Conservation (phyloP, 495 filamentous ascomycete species). For the Penicillium roqueforti region DNA sequence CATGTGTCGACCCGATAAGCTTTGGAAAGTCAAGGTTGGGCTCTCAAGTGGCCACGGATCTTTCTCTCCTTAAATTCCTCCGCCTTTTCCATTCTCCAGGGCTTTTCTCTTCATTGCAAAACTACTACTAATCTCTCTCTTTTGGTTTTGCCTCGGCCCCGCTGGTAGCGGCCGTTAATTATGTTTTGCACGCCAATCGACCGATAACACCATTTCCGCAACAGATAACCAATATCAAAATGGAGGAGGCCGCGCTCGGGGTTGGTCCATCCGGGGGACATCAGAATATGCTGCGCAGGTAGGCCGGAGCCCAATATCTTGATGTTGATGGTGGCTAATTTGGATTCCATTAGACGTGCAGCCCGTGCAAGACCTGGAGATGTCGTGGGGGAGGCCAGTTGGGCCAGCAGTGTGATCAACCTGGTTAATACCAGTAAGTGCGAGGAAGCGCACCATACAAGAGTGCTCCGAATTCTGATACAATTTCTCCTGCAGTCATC, state of each 20-base stretch:
- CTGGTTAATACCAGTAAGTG: conserved; percentile 79
- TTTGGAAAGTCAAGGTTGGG: too few species aligned
- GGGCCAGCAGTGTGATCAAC: conserved; percentile 90
- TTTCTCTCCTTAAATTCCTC: neutral
- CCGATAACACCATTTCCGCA: conserved; percentile 2
- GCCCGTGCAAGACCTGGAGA: conserved; percentile 47
- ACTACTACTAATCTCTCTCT: neutral
- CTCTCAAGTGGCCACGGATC: neutral
- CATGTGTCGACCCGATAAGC: conserved; percentile 9
- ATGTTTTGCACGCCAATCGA: conserved; percentile 19
- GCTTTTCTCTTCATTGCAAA: neutral
- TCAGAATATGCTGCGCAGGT: conserved; percentile 33
- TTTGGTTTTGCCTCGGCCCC: conserved; percentile 4
- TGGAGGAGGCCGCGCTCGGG: conserved; percentile 34
- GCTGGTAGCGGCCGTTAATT: conserved; percentile 27
- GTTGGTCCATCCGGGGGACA: conserved; percentile 22
- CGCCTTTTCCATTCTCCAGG: neutral
- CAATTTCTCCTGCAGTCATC: conserved; percentile 56
- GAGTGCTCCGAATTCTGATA: conserved; percentile 1
- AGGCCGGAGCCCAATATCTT: conserved; percentile 3
- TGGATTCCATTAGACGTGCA: conserved; percentile 33
- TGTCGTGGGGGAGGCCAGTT: conserved; percentile 69
- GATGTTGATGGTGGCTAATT: conserved; percentile 7
- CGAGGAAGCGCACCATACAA: neutral
- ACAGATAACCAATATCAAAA: conserved; percentile 11